Evolutionary conservation across 2,329 filamentous ascomycete genomes (phyloP).

Genomic region (Neoscytalidium dimidiatum): DNA sequence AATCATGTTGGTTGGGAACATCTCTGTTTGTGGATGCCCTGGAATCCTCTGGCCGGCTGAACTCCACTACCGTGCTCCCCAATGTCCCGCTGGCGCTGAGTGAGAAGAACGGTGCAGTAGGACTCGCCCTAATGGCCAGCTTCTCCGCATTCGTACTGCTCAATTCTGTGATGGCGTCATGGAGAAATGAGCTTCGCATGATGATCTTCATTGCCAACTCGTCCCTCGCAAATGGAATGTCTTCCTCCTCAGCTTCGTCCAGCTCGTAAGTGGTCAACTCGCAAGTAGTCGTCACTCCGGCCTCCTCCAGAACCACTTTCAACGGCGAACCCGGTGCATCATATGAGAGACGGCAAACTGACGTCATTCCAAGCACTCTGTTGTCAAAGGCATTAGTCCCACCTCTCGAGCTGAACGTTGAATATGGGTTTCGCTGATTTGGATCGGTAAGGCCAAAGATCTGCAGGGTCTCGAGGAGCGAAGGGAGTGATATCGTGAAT

Average conservation of each 20-base stretch:
- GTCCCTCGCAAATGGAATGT: constrained; percentile 85
- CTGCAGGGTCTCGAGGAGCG: constrained; percentile 89
- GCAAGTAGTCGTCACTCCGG: constrained; percentile 84
- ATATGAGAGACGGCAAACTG: constrained; percentile 84
- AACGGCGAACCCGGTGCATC: constrained; percentile 73
- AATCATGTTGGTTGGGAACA: background rate
- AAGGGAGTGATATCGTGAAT: constrained; percentile 85
- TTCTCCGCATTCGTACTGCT: constrained; percentile 69
- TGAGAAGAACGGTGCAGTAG: constrained; percentile 54
- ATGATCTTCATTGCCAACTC: constrained; percentile 89
- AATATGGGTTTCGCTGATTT: constrained; percentile 27
- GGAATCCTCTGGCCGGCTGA: constrained; percentile 44
- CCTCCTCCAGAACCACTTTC: constrained; percentile 82
- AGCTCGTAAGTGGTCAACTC: constrained; percentile 86
- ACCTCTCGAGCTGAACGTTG: constrained; percentile 34
- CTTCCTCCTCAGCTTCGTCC: constrained; percentile 52
- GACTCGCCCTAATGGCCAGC: constrained; percentile 64
- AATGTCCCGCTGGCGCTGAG: constrained; percentile 66
- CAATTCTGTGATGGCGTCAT: constrained; percentile 71
- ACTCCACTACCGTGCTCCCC: constrained; percentile 62
- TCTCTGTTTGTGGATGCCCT: background rate
- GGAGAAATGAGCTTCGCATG: constrained; percentile 75
- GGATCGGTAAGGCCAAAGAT: constrained; percentile 74
- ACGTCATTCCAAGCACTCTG: constrained; percentile 78
- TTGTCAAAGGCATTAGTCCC: constrained; percentile 75